Conservation (phyloP, 2,329 filamentous ascomycete genomes). For the Aspergillus sp. region DNA sequence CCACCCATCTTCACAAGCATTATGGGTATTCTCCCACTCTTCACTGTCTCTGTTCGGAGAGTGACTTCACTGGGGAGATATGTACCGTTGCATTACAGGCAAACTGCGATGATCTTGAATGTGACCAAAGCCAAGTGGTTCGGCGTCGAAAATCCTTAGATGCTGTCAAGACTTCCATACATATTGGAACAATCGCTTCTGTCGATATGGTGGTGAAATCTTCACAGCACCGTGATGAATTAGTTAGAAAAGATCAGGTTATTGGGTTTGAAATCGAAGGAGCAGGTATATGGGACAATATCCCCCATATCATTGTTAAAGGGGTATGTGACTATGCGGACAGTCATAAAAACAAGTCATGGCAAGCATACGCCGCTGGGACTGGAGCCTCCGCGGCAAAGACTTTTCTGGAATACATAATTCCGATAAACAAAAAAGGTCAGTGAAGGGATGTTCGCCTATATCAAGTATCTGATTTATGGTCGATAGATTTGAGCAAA, state of each 20-base stretch:
- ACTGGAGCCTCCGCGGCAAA: not conserved
- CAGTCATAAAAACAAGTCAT: not conserved
- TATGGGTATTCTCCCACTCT: not conserved
- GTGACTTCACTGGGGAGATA: not conserved
- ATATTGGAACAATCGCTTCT: constrained; percentile 1
- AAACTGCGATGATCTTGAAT: not conserved
- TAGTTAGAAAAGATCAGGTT: not conserved
- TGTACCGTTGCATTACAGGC: not conserved
- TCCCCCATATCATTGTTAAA: not conserved
- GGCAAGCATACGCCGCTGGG: not conserved
- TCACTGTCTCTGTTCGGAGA: not conserved
- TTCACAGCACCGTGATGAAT: not conserved
- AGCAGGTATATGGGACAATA: not conserved
- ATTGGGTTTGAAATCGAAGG: not conserved
- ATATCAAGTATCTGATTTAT: not conserved
- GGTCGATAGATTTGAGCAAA: not conserved
- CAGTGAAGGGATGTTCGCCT: not conserved
- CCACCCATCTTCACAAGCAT: constrained; percentile 2
- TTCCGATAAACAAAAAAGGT: too few species aligned
- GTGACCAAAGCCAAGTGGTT: not conserved
- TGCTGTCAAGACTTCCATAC: not conserved
- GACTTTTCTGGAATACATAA: not conserved
- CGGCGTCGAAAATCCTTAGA: not conserved
- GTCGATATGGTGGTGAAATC: constrained; percentile 2
- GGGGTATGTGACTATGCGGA: not conserved